phyloP scores from a whole-genome alignment of 768 basidiomycete genomes.

The Russula griseocarnosa region DNA sequence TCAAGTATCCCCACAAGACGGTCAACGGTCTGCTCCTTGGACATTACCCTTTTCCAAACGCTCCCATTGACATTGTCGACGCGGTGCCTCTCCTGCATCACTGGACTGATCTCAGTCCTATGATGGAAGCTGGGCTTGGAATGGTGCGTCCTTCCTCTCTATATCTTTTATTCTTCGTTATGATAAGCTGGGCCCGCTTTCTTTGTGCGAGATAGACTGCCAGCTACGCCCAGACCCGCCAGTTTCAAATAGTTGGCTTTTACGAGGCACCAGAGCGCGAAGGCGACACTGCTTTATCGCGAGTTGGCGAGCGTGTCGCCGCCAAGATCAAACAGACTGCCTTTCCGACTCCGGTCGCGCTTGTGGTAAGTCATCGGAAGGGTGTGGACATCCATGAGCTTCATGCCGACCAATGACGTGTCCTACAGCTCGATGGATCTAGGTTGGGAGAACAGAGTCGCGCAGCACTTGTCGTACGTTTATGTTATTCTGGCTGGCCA shows the following conservation, averaged over 20 bases:
- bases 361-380: slow-evolving; percentile 52
- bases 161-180: neutral
- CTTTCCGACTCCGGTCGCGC: slow-evolving; percentile 60
- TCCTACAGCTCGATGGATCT: slow-evolving; percentile 42
- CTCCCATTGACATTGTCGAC: slow-evolving; percentile 52
- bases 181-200: neutral
- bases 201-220: slow-evolving; percentile 44
- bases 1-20: slow-evolving; percentile 70
- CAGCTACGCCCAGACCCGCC: slow-evolving; percentile 53
- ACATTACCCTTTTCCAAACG: slow-evolving; percentile 32
- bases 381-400: slow-evolving; percentile 22
- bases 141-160: slow-evolving; percentile 45
- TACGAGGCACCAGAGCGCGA: slow-evolving; percentile 69
- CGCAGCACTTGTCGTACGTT: slow-evolving; percentile 23
- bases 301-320: slow-evolving; percentile 62
- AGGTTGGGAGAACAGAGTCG: slow-evolving; percentile 9
- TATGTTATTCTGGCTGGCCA: neutral
- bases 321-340: slow-evolving; percentile 46
- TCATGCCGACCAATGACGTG: slow-evolving; percentile 45
- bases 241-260: slow-evolving; percentile 60
- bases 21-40: slow-evolving; percentile 80
- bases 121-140: slow-evolving; percentile 84
- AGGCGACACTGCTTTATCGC: slow-evolving; percentile 56
- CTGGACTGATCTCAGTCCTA: slow-evolving; percentile 78
- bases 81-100: slow-evolving; percentile 76